phyloP scores from a whole-genome alignment of 805 yeast genomes.

The Saccharomyces paradoxus region DNA sequence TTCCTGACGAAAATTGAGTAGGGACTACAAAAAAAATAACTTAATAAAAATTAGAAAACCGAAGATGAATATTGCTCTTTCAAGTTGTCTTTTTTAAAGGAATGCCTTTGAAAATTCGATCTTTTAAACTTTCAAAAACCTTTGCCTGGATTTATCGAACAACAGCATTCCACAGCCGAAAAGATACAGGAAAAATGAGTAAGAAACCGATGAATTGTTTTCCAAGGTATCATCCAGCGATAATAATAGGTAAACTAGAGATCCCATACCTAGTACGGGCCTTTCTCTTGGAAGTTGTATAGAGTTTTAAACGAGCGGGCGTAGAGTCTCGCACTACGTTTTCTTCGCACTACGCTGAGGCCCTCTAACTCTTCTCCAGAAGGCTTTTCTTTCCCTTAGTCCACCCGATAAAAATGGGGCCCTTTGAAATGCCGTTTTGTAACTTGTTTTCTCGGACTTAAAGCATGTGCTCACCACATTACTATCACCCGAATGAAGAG shows the following conservation, averaged over 20 bases:
- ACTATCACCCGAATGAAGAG: background rate
- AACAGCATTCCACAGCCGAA: background rate
- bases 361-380: background rate
- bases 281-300: background rate
- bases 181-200: background rate
- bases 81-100: background rate
- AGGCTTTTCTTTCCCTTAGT: background rate
- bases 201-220: background rate
- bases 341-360: background rate
- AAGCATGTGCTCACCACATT: background rate
- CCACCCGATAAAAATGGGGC: background rate
- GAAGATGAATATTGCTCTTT: background rate
- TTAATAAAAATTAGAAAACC: background rate
- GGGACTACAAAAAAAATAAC: background rate
- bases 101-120: background rate
- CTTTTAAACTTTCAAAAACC: background rate
- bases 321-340: background rate
- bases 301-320: background rate
- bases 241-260: background rate
- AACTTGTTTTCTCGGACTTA: background rate
- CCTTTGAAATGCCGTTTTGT: background rate
- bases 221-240: background rate
- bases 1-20: constrained; percentile 1
- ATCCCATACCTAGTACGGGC: background rate
- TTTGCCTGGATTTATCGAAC: background rate